phyloP scores from a whole-genome alignment of 768 basidiomycete genomes.

The Neoboletus brunneissimus region DNA sequence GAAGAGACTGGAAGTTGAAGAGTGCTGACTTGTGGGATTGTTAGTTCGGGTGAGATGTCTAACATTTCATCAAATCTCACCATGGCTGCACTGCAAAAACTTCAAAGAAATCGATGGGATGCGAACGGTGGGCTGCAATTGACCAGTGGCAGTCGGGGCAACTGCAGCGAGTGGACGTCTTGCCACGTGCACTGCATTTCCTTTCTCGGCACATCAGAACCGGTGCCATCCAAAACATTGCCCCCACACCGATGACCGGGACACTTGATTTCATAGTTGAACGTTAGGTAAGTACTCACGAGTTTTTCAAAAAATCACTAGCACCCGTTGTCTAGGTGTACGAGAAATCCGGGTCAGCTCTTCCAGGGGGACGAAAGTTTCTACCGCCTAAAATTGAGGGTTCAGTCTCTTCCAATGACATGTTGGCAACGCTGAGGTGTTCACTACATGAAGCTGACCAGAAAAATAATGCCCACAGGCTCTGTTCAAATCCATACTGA shows the following conservation, averaged over 20 bases:
- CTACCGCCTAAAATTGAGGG: neutral
- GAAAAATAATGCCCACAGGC: neutral
- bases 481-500: neutral
- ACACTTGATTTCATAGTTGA: neutral
- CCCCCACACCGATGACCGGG: neutral
- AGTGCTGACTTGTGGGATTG: conserved; percentile 70
- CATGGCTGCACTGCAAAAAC: conserved; percentile 9
- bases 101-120: neutral
- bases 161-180: neutral
- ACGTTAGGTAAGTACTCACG: neutral
- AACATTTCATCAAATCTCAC: conserved; percentile 4
- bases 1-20: conserved; percentile 95
- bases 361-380: neutral
- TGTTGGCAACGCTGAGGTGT: neutral
- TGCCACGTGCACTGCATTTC: neutral
- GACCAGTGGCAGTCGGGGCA: neutral
- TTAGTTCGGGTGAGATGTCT: neutral
- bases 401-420: neutral
- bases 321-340: neutral
- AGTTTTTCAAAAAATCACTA: neutral
- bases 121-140: neutral
- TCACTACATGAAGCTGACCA: neutral
- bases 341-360: neutral
- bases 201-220: neutral
- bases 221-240: neutral